phyloP scores from a whole-genome alignment of 208 protist genomes.

The Leishmania lainsoni region DNA sequence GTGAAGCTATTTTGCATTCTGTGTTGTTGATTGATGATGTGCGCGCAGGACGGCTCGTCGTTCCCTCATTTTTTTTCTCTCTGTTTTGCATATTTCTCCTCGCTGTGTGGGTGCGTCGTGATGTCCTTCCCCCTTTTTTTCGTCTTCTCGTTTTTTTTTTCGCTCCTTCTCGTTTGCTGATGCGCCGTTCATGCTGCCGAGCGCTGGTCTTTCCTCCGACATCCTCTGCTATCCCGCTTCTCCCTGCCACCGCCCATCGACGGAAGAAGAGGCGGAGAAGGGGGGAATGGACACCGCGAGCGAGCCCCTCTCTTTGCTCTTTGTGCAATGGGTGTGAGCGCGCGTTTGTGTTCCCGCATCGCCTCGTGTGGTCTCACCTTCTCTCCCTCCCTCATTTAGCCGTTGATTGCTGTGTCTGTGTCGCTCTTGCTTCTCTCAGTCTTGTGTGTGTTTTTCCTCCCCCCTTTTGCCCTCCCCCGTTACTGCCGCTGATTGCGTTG shows the following conservation, averaged over 20 bases:
- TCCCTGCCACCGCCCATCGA: neutral
- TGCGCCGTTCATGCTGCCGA: neutral
- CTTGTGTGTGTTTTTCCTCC: neutral
- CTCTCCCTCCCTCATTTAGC: neutral
- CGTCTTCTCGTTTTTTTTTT: neutral
- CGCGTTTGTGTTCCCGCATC: neutral
- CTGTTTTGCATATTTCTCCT: neutral
- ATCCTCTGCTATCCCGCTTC: neutral
- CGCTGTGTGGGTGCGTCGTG: neutral
- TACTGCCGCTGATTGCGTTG: neutral
- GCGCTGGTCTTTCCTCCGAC: neutral
- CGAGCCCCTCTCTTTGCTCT: too few relatives aligned
- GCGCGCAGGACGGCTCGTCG: too few relatives aligned
- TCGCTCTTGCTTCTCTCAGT: neutral
- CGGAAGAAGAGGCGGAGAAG: neutral
- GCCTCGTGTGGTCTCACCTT: neutral
- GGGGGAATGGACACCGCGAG: neutral
- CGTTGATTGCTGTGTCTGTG: neutral
- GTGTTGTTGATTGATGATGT: constrained; percentile 3
- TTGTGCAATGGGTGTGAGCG: too few relatives aligned
- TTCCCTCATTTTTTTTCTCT: neutral
- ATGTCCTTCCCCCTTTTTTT: neutral
- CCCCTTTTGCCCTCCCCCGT: constrained; percentile 9
- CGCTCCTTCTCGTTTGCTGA: neutral
- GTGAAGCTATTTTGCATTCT: constrained; percentile 6